Percentiles rank a stretch among this genome's conserved stretches.
phyloP scores from a whole-genome alignment of 2,329 filamentous ascomycete genomes.

The Mariannaea sp. region DNA sequence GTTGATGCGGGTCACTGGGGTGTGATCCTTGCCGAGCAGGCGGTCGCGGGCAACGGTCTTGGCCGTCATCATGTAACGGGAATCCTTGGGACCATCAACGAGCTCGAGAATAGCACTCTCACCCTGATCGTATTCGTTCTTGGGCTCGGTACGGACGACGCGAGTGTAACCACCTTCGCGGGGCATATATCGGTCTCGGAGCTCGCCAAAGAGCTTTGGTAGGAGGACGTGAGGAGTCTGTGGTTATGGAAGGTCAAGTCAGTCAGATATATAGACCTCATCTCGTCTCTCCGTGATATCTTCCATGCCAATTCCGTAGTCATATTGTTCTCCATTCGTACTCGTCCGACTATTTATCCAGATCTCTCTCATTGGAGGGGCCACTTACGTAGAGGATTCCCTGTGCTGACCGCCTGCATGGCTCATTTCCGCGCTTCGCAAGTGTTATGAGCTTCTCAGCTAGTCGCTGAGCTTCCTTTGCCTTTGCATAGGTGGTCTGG shows the following conservation, averaged over 20 bases:
- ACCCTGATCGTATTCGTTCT: conserved; percentile 82
- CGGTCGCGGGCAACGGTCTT: conserved; percentile 74
- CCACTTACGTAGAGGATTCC: conserved; percentile 81
- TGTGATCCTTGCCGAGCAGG: conserved; percentile 60
- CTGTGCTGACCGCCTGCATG: conserved; percentile 74
- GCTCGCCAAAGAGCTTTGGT: conserved; percentile 85
- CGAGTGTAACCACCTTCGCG: conserved; percentile 94
- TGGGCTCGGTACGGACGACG: conserved; percentile 87
- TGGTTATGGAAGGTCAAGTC: not conserved
- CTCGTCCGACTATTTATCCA: not conserved
- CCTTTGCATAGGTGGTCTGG: conserved; percentile 93
- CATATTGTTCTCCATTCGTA: not conserved
- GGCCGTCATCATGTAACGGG: conserved; percentile 93
- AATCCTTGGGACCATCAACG: conserved; percentile 91
- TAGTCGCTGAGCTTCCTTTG: conserved; percentile 92
- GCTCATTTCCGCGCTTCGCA: conserved; percentile 90
- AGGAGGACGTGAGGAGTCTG: conserved; percentile 72
- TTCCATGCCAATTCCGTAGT: not conserved
- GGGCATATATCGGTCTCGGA: conserved; percentile 76
- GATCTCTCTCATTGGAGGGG: conserved; percentile 15
- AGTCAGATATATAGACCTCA: conserved; percentile 18
- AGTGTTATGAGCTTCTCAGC: conserved; percentile 94
- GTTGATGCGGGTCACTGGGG: conserved; percentile 77
- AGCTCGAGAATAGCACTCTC: conserved; percentile 90
- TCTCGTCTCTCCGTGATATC: not conserved